Evolutionary conservation across 352 stramenopile species (phyloP), one percentile per base, ranked within the genome.

Genomic region (Thraustotheca clavata): DNA sequence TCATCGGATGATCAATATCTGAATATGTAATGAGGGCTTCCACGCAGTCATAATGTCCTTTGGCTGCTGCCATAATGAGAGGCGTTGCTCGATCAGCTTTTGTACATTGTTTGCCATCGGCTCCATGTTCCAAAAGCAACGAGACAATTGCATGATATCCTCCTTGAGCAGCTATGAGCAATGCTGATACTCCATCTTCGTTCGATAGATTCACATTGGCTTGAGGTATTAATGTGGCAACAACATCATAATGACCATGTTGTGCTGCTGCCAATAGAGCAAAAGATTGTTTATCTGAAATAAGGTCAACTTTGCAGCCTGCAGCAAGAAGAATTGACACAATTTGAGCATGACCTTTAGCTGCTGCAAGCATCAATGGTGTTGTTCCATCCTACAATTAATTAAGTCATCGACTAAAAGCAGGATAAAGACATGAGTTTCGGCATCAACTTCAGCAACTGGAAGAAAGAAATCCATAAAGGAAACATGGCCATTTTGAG

Each of bases 201-300:
- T 20, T 16, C 38, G 38, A 18, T 20, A 43, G 38, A 20, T 43
- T 43, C 16, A 43, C 38, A 43, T 43, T 43, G 38, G 38, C 38
- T 20, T 16, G 16, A 18, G 38, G 38, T 20, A 43, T 16, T 18
- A 59, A 24, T 14, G 46, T 24, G 8, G 16, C 31, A 8, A 47
- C 52, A 7, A 61, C 52, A 16, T 48, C 52, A 38, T 12, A 34
- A 38, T 61, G 52, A 38, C 52, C 52, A 49, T 61, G 29, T 24
- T 11, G 12, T 18, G 29, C 31, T 24, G 52, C 52, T 2, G 22
- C 24, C 34, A 46, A 24, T 4, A 61, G 52, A 34, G 52, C 52
- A 49, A 27, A 36, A 20, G 52, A 61, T 29, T 46, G 52, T 29
- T 34, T 38, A 49, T 47, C 52, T 38, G 34, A 27, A 20, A 47